Percentiles rank a stretch among this genome's conserved stretches.
Conservation (phyloP, 192 early-diverging fungal species). For the Coemansia sp. region DNA sequence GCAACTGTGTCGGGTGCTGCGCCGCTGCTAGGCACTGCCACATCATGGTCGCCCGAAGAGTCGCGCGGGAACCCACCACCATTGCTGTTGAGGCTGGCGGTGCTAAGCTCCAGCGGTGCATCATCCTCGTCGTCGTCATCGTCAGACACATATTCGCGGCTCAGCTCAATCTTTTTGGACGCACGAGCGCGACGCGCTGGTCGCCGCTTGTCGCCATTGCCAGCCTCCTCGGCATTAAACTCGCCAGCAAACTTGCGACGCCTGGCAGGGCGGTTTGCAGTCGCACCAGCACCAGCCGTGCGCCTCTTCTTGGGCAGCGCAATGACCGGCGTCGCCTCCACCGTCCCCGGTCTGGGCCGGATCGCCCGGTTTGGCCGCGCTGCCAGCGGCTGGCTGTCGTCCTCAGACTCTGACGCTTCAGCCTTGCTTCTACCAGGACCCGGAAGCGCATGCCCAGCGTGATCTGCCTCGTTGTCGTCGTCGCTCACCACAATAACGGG, state of each 20-base stretch:
- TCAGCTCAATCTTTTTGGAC: conserved; percentile 43
- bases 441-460: not conserved
- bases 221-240: not conserved
- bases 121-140: conserved; percentile 44
- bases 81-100: conserved; percentile 12
- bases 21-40: conserved; percentile 20
- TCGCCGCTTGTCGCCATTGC: conserved; percentile 17
- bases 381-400: conserved; percentile 39
- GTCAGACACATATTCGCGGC: conserved; percentile 46
- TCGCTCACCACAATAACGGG: conserved; percentile 20
- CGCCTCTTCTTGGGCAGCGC: not conserved
- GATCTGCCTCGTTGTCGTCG: conserved; percentile 23
- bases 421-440: not conserved
- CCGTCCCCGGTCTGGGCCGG: not conserved
- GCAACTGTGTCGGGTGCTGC: not conserved
- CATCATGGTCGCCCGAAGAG: conserved; percentile 24
- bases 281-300: not conserved
- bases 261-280: not conserved
- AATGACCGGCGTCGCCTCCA: not conserved
- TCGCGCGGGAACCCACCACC: conserved; percentile 7
- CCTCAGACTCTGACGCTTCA: conserved; percentile 21
- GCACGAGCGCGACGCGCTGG: conserved; percentile 20
- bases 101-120: conserved; percentile 33
- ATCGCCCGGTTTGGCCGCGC: conserved; percentile 10
- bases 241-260: conserved; percentile 21